Base-by-base conservation (phyloP, 2,329 filamentous ascomycete species). In the Trichoderma atroviride region DNA sequence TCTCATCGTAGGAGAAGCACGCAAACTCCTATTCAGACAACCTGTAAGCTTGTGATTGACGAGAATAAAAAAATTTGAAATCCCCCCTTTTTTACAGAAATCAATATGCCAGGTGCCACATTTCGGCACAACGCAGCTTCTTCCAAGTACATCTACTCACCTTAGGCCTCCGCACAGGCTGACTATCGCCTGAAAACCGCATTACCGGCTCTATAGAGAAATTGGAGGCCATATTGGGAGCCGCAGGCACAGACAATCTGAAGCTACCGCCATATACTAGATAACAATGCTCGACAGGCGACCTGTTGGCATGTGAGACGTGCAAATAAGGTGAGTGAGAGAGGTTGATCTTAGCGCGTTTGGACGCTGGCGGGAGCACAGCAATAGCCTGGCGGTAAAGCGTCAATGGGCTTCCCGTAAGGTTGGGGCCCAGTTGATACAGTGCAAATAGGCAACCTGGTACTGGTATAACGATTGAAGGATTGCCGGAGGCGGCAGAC, bases 1-100 rank as follows among this genome's bases (percentile, higher is more conserved):
- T 83, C 56, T 94, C 88, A 78, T 98, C 93, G 80, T 96, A 98
- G 10, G 95, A 98, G 81, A 98, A 99, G 80, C 87, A 93, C 4
- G 95, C 88, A 73, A 99, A 92, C 83, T 99, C 96, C 91, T 95
- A 47, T 37, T 29, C 10, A 13, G 11, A 2, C 3, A 13, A 3
- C 13, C 4, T 10, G 53, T 37, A 16, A 58, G 53, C 29, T 14
- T 35, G 5, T 16, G 29, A 0, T 40, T 27, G 1, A 35, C 4
- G n/a, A 22, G 4, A n/a, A 5, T 24, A 2, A 43, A 10, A 24
- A 5, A 14, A 1, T 27, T 33, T 11, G 4, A n/a, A 29, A 33
- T 22, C 33, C 29, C 16, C 16, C 4, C 1, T 24, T 29, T 47
- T 50, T 10, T 33, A 33, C 33, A 33, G 9, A 50, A 13, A 24